Evolutionary conservation across 192 early-diverging fungal genomes (phyloP).

Genomic region (Coemansia sp.): DNA sequence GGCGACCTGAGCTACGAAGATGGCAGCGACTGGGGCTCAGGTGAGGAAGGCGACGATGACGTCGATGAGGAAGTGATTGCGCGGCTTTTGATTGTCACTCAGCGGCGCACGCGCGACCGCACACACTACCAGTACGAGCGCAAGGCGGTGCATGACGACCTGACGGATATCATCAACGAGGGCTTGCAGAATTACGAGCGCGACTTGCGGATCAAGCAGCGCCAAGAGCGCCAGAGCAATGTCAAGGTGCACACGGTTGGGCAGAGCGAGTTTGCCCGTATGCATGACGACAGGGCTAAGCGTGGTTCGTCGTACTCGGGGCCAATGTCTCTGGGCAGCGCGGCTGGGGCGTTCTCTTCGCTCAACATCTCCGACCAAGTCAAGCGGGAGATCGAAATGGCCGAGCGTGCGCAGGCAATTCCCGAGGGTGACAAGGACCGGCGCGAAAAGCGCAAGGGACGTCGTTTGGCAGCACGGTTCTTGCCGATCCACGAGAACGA

Average conservation of each 20-base stretch:
- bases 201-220: conserved; percentile 62
- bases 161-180: conserved; percentile 93
- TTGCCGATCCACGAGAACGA: conserved; percentile 42
- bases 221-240: conserved; percentile 47
- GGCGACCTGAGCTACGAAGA: conserved; percentile 62
- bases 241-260: conserved; percentile 66
- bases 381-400: conserved; percentile 45
- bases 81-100: conserved; percentile 90
- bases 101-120: conserved; percentile 67
- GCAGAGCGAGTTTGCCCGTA: conserved; percentile 61
- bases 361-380: conserved; percentile 47
- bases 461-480: conserved; percentile 52
- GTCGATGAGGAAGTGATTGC: conserved; percentile 89
- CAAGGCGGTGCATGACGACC: conserved; percentile 75
- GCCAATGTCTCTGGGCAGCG: conserved; percentile 37
- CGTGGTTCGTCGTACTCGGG: conserved; percentile 18
- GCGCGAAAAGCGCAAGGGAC: conserved; percentile 29
- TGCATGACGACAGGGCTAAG: conserved; percentile 42
- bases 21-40: conserved; percentile 52
- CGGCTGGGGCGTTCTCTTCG: conserved; percentile 36
- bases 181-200: conserved; percentile 91
- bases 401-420: conserved; percentile 42
- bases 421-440: conserved; percentile 17
- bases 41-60: conserved; percentile 80
- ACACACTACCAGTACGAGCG: conserved; percentile 78